Conservation (phyloP, 768 basidiomycete genomes). For the Tulasnella sp. region DNA sequence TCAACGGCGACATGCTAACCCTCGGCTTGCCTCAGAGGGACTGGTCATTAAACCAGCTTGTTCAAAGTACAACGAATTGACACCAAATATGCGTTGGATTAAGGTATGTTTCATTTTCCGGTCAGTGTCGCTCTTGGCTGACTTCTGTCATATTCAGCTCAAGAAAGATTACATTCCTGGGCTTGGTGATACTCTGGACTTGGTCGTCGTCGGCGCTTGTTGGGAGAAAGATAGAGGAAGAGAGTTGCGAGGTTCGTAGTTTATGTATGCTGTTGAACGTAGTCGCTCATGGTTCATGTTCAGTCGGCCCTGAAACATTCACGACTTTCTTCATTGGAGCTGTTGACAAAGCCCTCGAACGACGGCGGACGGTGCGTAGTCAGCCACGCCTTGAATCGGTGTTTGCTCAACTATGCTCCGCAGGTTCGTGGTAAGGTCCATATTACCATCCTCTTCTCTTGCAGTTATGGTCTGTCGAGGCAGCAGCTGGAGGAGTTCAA, state of each 20-base stretch:
- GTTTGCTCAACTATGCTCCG: background rate
- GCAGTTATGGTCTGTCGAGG: conserved; percentile 69
- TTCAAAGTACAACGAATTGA: conserved; percentile 62
- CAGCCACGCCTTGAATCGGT: background rate
- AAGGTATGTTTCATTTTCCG: conserved; percentile 47
- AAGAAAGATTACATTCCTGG: conserved; percentile 88
- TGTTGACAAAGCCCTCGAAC: conserved; percentile 49
- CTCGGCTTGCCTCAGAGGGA: conserved; percentile 38
- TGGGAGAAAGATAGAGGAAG: conserved; percentile 79
- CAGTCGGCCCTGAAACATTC: conserved; percentile 65
- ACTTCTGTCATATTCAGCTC: conserved; percentile 40
- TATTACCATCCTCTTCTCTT: conserved; percentile 70
- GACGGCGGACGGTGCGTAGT: conserved; percentile 43
- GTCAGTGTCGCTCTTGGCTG: background rate
- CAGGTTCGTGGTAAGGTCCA: conserved; percentile 52
- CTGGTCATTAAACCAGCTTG: conserved; percentile 73
- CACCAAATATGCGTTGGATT: conserved; percentile 60
- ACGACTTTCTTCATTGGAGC: conserved; percentile 82
- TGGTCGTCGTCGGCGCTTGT: conserved; percentile 68
- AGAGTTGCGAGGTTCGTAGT: conserved; percentile 62
- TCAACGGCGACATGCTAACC: background rate
- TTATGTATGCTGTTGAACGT: conserved; percentile 12
- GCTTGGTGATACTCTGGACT: conserved; percentile 74
- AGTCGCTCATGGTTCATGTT: background rate
- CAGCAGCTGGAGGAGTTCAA: conserved; percentile 69